These are phyloP conservation scores for Globisporangium canariense DNA, from an alignment of 352 stramenopile species.

Conservation along the genomic window DNA sequence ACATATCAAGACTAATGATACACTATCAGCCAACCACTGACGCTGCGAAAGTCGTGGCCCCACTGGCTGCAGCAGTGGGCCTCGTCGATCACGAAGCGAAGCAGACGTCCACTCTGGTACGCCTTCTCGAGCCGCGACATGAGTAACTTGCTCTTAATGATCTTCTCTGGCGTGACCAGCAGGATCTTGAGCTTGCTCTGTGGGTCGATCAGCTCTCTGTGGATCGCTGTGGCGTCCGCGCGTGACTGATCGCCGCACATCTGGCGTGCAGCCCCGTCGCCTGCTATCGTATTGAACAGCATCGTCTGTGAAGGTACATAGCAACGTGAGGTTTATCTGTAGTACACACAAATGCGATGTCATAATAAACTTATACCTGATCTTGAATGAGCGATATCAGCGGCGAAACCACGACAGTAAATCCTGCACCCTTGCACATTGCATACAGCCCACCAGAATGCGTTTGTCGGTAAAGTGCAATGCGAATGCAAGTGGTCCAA, in stretches of 20 bases:
- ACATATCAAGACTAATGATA: background rate
- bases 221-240: slow-evolving; percentile 50
- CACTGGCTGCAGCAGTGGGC: slow-evolving; percentile 83
- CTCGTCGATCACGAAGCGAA: slow-evolving; percentile 94
- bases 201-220: slow-evolving; percentile 81
- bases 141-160: slow-evolving; percentile 86
- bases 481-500: background rate
- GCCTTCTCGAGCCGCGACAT: slow-evolving; percentile 91
- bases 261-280: slow-evolving; percentile 41
- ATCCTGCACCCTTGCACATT: slow-evolving; percentile 33
- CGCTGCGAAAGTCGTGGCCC: slow-evolving; percentile 80
- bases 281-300: slow-evolving; percentile 69
- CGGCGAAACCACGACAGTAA: slow-evolving; percentile 91
- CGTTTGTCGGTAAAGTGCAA: background rate
- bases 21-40: slow-evolving; percentile 17
- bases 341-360: background rate
- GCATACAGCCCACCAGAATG: background rate
- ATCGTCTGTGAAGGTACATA: slow-evolving; percentile 32
- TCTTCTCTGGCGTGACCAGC: slow-evolving; percentile 92
- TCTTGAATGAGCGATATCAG: slow-evolving; percentile 93
- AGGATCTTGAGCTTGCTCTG: slow-evolving; percentile 70
- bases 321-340: background rate
- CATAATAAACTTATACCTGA: slow-evolving; percentile 45
- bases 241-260: slow-evolving; percentile 57
- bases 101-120: slow-evolving; percentile 66